phyloP scores from a whole-genome alignment of 306 rosid genomes.

The Acacia acuminata region DNA sequence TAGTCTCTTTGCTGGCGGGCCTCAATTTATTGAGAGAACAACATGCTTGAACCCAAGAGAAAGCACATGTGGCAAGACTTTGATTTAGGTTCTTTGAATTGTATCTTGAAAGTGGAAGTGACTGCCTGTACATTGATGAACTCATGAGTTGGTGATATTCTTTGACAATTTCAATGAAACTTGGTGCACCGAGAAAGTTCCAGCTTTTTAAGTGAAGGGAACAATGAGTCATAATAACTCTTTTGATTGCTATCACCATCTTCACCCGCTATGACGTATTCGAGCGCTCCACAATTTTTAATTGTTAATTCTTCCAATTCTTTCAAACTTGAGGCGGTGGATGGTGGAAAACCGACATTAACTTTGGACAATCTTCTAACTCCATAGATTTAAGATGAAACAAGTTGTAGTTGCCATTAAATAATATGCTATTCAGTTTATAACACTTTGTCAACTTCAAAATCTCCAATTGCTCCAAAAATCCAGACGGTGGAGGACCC shows the following conservation, averaged over 20 bases:
- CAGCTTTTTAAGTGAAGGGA: neutral
- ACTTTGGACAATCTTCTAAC: neutral
- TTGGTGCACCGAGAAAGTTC: neutral
- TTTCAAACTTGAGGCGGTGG: neutral
- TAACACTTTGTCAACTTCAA: neutral
- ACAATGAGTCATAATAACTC: neutral
- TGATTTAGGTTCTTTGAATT: neutral
- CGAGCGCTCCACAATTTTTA: neutral
- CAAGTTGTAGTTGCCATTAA: too few species aligned
- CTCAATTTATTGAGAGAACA: neutral
- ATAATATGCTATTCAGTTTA: too few species aligned
- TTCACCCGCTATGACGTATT: neutral
- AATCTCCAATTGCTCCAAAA: neutral
- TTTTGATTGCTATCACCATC: neutral
- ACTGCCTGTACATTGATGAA: neutral
- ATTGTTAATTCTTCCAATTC: constrained; percentile 7
- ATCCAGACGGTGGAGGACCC: neutral
- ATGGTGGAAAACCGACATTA: neutral
- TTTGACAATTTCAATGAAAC: neutral
- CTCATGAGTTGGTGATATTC: neutral
- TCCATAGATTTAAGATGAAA: neutral
- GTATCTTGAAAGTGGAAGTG: neutral
- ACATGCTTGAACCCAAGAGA: neutral
- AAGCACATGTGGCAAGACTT: neutral
- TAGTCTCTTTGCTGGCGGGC: neutral